Conservation (phyloP, 73 alveolate species). For the Blepharisma japonicum region DNA sequence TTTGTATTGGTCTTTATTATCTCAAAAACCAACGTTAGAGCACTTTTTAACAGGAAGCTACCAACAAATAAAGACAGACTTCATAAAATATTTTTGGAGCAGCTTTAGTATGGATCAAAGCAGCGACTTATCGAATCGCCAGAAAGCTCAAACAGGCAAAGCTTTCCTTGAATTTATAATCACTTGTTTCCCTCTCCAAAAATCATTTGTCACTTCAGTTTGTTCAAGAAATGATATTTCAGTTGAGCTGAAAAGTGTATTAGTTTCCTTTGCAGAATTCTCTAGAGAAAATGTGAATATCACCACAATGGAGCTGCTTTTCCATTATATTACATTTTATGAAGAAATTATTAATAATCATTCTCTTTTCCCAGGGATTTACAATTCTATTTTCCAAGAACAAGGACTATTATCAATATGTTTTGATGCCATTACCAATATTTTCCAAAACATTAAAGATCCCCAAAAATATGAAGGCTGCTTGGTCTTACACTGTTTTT, state of each 20-base stretch:
- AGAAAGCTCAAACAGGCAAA: not conserved
- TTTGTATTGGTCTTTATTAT: not conserved
- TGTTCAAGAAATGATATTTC: not conserved
- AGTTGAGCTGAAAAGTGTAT: not conserved
- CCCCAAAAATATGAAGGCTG: not conserved
- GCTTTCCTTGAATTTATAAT: conserved; percentile 12
- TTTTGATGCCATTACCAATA: not conserved
- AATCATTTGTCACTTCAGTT: not conserved
- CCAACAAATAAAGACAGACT: not conserved
- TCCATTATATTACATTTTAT: not conserved
- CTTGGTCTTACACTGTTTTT: not conserved
- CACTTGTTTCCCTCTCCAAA: not conserved
- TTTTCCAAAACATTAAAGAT: not conserved
- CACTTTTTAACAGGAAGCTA: not conserved
- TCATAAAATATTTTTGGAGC: not conserved
- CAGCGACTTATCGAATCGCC: not conserved
- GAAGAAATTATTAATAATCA: not conserved
- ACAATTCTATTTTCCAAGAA: not conserved
- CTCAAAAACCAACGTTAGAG: not conserved
- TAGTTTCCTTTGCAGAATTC: not conserved
- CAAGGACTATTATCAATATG: not conserved
- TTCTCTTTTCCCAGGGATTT: not conserved
- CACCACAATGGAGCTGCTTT: not conserved
- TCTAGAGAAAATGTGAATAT: not conserved
- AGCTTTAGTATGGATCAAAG: not conserved